phyloP scores from a whole-genome alignment of 345 rosid genomes.

The Rhodamnia argentea region DNA sequence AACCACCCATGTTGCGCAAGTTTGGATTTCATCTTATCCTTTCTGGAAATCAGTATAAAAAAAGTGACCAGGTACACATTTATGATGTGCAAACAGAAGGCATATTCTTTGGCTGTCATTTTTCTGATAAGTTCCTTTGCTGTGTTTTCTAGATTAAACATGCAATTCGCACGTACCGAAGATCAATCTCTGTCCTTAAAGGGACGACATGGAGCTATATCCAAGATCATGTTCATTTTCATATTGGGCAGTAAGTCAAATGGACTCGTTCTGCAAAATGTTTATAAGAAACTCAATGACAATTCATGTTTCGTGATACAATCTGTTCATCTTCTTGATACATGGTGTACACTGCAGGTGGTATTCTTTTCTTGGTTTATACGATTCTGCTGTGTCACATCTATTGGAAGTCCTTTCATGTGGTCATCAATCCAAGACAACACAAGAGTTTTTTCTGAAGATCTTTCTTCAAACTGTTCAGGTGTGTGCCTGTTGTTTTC shows the following conservation, averaged over 20 bases:
- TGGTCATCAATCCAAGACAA: conserved; percentile 79
- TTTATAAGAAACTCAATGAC: background rate
- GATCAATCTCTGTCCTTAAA: conserved; percentile 76
- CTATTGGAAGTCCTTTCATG: conserved; percentile 81
- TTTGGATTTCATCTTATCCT: conserved; percentile 98
- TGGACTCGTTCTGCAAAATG: background rate
- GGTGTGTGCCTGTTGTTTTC: conserved; percentile 24
- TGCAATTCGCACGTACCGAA: conserved; percentile 86
- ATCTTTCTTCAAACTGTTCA: conserved; percentile 80
- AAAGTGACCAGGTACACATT: conserved; percentile 77
- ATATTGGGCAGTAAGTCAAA: conserved; percentile 83
- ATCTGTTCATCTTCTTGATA: background rate
- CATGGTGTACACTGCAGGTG: conserved; percentile 31
- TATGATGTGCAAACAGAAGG: background rate
- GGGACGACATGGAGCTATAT: conserved; percentile 86
- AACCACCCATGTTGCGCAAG: conserved; percentile 88
- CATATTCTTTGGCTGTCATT: background rate
- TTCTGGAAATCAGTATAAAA: conserved; percentile 90
- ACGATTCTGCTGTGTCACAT: conserved; percentile 76
- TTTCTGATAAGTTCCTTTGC: conserved; percentile 3
- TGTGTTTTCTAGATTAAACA: conserved; percentile 58
- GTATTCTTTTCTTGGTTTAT: conserved; percentile 82
- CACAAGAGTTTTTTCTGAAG: conserved; percentile 77
- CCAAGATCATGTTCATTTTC: conserved; percentile 93
- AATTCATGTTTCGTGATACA: background rate